Evolutionary conservation across 2,329 filamentous ascomycete genomes (phyloP).

Genomic region (Trichoderma koningiopsis): DNA sequence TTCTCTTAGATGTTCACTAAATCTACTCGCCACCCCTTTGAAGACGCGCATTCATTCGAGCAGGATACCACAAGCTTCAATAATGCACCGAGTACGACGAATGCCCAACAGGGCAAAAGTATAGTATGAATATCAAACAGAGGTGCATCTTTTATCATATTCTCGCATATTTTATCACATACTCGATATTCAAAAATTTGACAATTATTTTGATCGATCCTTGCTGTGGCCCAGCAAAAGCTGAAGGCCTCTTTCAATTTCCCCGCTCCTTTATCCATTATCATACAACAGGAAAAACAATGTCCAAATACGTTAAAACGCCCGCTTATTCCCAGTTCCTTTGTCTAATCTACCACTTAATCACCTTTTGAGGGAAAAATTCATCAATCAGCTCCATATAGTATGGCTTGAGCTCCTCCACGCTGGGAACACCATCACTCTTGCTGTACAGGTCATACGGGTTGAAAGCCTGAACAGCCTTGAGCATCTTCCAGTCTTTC

Average conservation of each 20-base stretch:
- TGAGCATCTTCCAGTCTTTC: constrained; percentile 77
- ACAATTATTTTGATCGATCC: background rate
- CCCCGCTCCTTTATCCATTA: background rate
- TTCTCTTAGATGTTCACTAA: background rate
- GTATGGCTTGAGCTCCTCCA: constrained; percentile 70
- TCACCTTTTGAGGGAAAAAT: constrained; percentile 44
- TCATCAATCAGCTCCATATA: constrained; percentile 48
- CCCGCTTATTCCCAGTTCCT: background rate
- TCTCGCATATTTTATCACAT: background rate
- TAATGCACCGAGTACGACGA: background rate
- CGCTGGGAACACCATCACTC: constrained; percentile 76
- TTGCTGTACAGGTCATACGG: constrained; percentile 93
- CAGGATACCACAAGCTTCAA: background rate
- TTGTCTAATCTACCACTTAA: constrained; percentile 41
- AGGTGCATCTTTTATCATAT: background rate
- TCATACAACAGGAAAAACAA: background rate
- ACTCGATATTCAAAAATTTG: background rate
- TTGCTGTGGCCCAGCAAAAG: background rate
- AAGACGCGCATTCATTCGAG: background rate
- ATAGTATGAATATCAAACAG: background rate
- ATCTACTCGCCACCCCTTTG: background rate
- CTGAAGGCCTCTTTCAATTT: background rate
- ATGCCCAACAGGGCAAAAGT: background rate
- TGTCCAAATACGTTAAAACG: background rate
- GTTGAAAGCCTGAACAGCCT: constrained; percentile 83